Conservation (phyloP, 2,329 filamentous ascomycete genomes). For the Fusarium begoniae region DNA sequence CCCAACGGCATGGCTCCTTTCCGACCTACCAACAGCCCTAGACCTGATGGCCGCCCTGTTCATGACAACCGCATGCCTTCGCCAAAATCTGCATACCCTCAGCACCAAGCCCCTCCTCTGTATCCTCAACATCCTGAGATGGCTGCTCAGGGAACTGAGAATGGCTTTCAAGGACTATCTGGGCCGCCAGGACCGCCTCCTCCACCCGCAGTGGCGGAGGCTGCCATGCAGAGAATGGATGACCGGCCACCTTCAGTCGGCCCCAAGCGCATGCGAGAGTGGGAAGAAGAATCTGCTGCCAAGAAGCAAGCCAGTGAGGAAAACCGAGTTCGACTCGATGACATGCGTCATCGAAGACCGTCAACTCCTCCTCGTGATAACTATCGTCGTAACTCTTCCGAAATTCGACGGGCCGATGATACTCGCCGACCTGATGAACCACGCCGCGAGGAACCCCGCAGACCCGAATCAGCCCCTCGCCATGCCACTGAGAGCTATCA, state of each 20-base stretch:
- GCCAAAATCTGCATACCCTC: constrained; percentile 86
- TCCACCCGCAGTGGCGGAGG: constrained; percentile 65
- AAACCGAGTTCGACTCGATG: constrained; percentile 84
- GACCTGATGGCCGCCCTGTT: constrained; percentile 83
- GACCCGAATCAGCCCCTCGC: constrained; percentile 71
- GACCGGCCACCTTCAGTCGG: constrained; percentile 82
- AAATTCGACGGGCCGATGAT: constrained; percentile 72
- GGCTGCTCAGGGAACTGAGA: constrained; percentile 67
- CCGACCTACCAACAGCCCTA: constrained; percentile 75
- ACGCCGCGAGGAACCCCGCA: constrained; percentile 67
- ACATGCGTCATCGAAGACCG: constrained; percentile 80
- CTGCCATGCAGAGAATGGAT: constrained; percentile 69
- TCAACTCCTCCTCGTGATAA: constrained; percentile 76
- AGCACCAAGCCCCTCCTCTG: constrained; percentile 67
- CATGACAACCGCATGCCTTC: constrained; percentile 89
- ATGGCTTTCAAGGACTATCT: constrained; percentile 47
- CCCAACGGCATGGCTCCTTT: constrained; percentile 73
- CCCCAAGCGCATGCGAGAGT: constrained; percentile 88
- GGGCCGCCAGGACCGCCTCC: constrained; percentile 52
- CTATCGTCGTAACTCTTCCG: constrained; percentile 82
- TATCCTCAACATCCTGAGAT: constrained; percentile 78
- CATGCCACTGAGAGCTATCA: constrained; percentile 83
- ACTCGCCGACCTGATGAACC: constrained; percentile 69
- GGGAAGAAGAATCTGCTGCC: constrained; percentile 82
- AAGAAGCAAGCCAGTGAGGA: constrained; percentile 94